phyloP scores from a whole-genome alignment of 169 alveolate species.

The Cryptosporidium meleagridis region DNA sequence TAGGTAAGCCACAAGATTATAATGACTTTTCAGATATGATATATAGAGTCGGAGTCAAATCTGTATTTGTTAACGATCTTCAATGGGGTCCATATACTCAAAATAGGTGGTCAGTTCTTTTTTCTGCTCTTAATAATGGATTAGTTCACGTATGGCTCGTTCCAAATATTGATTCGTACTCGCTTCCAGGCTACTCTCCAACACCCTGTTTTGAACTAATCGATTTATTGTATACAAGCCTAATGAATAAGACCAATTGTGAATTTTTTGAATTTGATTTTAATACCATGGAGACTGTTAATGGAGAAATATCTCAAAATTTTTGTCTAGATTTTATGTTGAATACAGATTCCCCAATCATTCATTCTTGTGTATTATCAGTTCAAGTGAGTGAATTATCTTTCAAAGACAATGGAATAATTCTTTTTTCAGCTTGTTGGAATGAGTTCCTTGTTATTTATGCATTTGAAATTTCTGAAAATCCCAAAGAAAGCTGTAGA shows the following conservation, averaged over 20 bases:
- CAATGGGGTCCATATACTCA: constrained; percentile 66
- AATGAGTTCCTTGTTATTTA: constrained; percentile 26
- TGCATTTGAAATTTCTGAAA: background rate
- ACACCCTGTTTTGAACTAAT: constrained; percentile 49
- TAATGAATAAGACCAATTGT: background rate
- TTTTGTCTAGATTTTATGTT: constrained; percentile 24
- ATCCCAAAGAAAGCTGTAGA: background rate
- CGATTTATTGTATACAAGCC: background rate
- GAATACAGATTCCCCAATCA: constrained; percentile 33
- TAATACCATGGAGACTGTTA: background rate
- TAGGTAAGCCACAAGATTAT: background rate
- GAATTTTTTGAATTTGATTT: constrained; percentile 18
- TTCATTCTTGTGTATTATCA: constrained; percentile 15
- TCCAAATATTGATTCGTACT: constrained; percentile 54
- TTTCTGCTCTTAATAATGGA: constrained; percentile 61
- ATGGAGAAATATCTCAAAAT: background rate
- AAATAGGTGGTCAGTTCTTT: constrained; percentile 53
- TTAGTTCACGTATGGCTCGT: constrained; percentile 31
- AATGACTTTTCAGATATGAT: background rate
- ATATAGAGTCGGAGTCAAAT: constrained; percentile 2
- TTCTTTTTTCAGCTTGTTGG: constrained; percentile 48
- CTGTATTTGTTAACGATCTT: constrained; percentile 25
- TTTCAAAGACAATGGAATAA: background rate
- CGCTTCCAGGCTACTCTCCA: constrained; percentile 32
- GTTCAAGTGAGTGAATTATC: background rate